Evolutionary conservation across 2,329 filamentous ascomycete genomes (phyloP), one percentile per base, ranked within the genome.

Genomic region (Chaetomium sp.): DNA sequence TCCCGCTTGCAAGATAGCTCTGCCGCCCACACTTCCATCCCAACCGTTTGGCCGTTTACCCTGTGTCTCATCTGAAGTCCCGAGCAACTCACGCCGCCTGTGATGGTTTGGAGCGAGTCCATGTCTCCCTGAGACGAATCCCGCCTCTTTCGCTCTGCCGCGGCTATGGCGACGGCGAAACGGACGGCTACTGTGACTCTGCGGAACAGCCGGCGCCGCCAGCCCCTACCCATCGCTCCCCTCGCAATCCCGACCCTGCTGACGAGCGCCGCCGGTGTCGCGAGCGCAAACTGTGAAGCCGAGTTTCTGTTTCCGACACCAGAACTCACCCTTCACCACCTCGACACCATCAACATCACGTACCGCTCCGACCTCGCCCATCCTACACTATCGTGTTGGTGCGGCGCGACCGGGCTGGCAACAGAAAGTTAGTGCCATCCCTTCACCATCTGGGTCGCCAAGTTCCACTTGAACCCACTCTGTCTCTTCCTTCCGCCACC

Each of bases 341-440:
- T 65, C 62, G 71, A 74, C 60, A 68, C 68, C 57, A 55, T 73
- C 66, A 68, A 67, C 65, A 65, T 73, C 61, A 69, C 69, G 1
- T 74, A 71, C 62, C 61, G 38, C 27, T 71, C 71, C 16, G 61
- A 45, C 50, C 67, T 70, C 54, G 42, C 67, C 16, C 65, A 68
- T 35, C 70, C 70, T 10, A 64, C 63, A 8, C 65, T 73, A 29
- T 66, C 66, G 35, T 69, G 67, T 33, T 70, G 65, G 66, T 74
- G 72, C 65, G 69, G 69, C 51, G 57, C 60, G 27, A 47, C 65
- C 9, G 63, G 62, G 27, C 56, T 61, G 38, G 64, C 67, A 60
- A 67, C 62, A 19, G 59, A 67, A 54, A 69, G 72, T 73, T 54
- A 71, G 71, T 73, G 47, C 60, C 55, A n/a, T 57, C 21, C 33